phyloP scores from a whole-genome alignment of 305 asterid genomes.

The Rubia tinctorum region DNA sequence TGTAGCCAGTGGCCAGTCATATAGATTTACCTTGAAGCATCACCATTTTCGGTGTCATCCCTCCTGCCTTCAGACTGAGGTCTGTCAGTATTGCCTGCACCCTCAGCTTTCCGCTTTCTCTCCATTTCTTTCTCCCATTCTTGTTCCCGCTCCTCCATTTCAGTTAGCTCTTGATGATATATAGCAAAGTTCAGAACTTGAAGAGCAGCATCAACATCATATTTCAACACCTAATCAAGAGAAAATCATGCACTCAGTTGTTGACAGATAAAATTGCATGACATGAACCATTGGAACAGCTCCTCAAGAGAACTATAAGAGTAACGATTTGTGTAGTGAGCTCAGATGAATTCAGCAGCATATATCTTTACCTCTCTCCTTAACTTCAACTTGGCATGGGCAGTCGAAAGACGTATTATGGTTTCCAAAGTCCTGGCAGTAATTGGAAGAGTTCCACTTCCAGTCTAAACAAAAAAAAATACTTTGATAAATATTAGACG shows the following conservation, averaged over 20 bases:
- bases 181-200: constrained; percentile 95
- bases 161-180: constrained; percentile 96
- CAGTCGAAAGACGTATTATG: constrained; percentile 91
- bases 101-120: constrained; percentile 46
- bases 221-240: constrained; percentile 59
- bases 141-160: constrained; percentile 94
- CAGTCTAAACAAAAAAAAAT: constrained; percentile 47
- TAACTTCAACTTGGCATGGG: constrained; percentile 93
- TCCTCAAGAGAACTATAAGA: not conserved
- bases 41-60: constrained; percentile 23
- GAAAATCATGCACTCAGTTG: constrained; percentile 6
- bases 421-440: constrained; percentile 98
- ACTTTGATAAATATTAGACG: constrained; percentile 9
- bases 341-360: not conserved
- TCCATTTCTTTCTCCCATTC: constrained; percentile 56
- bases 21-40: constrained; percentile 43
- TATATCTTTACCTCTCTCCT: constrained; percentile 63
- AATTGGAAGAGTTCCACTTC: constrained; percentile 91
- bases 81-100: constrained; percentile 35
- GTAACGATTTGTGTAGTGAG: not conserved
- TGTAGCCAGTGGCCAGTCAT: not conserved
- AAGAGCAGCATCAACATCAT: constrained; percentile 91
- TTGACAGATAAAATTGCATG: constrained; percentile 9
- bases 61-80: constrained; percentile 30
- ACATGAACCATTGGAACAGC: constrained; percentile 12